These are phyloP conservation scores for Madurella mycetomatis DNA, from an alignment of 2,329 filamentous ascomycete genomes.

Conservation along the genomic window DNA sequence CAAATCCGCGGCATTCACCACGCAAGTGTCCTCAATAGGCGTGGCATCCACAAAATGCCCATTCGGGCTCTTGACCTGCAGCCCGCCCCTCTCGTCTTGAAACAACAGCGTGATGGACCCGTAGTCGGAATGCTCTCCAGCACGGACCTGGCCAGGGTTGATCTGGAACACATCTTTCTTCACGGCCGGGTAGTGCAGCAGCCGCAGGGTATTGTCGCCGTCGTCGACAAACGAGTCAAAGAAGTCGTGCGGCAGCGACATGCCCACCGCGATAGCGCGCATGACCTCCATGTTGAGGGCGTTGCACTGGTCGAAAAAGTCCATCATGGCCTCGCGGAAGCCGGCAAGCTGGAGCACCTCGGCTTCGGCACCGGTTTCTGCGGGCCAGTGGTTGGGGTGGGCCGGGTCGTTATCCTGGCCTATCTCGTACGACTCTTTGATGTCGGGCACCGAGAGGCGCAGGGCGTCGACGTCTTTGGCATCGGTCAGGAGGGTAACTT, in stretches of 20 bases:
- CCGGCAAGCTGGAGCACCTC: slow-evolving; percentile 39
- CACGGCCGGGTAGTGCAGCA: slow-evolving; percentile 74
- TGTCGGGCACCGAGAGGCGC: slow-evolving; percentile 55
- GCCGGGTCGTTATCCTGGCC: slow-evolving; percentile 55
- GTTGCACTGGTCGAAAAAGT: slow-evolving; percentile 73
- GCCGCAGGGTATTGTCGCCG: slow-evolving; percentile 65
- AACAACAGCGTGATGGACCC: slow-evolving; percentile 59
- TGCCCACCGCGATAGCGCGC: slow-evolving; percentile 77
- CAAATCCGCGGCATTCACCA: slow-evolving; percentile 86
- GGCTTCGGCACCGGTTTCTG: slow-evolving; percentile 36
- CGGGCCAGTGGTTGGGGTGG: slow-evolving; percentile 74
- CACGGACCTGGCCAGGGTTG: slow-evolving; percentile 66
- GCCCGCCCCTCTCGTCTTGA: slow-evolving; percentile 53
- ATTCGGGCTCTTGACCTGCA: slow-evolving; percentile 63
- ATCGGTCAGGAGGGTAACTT: slow-evolving; percentile 57
- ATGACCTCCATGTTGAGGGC: slow-evolving; percentile 71
- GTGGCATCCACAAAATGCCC: slow-evolving; percentile 78
- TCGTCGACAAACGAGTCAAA: slow-evolving; percentile 72
- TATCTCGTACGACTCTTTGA: slow-evolving; percentile 64
- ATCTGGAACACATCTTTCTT: slow-evolving; percentile 59
- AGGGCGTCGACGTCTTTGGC: slow-evolving; percentile 52
- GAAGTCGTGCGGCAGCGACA: slow-evolving; percentile 65
- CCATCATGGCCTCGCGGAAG: slow-evolving; percentile 69
- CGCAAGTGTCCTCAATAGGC: slow-evolving; percentile 75
- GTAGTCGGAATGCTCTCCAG: slow-evolving; percentile 71